phyloP scores from a whole-genome alignment of 108 stramenopile species.

The Chaetoceros muelleri region DNA sequence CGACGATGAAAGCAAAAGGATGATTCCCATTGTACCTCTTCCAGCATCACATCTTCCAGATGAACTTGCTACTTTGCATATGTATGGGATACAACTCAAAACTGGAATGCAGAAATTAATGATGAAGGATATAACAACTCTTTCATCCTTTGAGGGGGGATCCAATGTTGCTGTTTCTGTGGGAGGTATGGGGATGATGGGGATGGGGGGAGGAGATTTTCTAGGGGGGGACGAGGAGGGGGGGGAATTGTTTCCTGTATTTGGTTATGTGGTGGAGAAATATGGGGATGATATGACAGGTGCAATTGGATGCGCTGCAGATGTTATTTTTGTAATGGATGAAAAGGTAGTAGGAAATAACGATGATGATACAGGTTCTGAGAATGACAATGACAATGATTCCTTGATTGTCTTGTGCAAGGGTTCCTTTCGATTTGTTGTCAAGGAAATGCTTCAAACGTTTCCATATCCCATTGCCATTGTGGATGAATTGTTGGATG shows the following conservation, averaged over 20 bases:
- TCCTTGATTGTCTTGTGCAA: conserved; percentile 35
- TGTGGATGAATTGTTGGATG: conserved; percentile 67
- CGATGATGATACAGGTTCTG: conserved; percentile 5
- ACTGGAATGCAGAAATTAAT: conserved; percentile 49
- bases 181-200: conserved; percentile 8
- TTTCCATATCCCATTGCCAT: conserved; percentile 70
- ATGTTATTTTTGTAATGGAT: conserved; percentile 38
- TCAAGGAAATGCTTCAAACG: conserved; percentile 49
- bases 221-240: neutral
- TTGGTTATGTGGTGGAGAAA: conserved; percentile 59
- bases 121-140: conserved; percentile 50
- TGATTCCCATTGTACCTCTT: conserved; percentile 43
- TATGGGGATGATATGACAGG: conserved; percentile 34
- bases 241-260: conserved; percentile 10
- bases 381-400: conserved; percentile 12
- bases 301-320: conserved; percentile 65
- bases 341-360: conserved; percentile 6
- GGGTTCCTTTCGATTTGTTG: conserved; percentile 62
- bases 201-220: neutral
- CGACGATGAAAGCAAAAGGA: too few relatives aligned
- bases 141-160: conserved; percentile 7
- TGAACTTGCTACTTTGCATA: conserved; percentile 47
- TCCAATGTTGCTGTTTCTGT: neutral
- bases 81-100: conserved; percentile 56
- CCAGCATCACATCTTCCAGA: conserved; percentile 65